Base-by-base conservation (phyloP, 2,329 filamentous ascomycete genomes). In the Bipolaris victoriae region DNA sequence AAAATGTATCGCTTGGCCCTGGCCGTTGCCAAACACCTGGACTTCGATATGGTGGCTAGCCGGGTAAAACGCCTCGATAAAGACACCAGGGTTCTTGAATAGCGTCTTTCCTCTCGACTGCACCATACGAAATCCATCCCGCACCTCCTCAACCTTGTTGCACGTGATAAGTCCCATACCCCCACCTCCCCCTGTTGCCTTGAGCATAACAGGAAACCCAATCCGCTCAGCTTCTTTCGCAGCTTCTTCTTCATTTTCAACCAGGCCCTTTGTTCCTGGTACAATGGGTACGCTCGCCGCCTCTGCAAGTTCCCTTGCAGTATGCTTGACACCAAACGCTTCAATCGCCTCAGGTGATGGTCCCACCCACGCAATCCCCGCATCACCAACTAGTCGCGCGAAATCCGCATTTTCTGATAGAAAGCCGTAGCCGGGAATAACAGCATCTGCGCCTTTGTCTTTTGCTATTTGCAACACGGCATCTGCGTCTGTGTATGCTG, bases 11-110 rank as follows among this genome's bases (percentile, higher is more conserved):
- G 89, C 91, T 71, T 90, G 86, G 1, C 91, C 92, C 65, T 87
- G 83, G 49, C 87, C 87, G 71, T 97, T 92, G 41, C 92, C 92
- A 75, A 97, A 95, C 15, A 97, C 86, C 73, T 97, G 92, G 5
- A 97, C 90, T 76, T 97, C 92, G 55, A 97, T 90, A 71, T 97
- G 92, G 55, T 82, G 53, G 18, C 49, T 57, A 3, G 57, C 57
- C 24, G 57, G 57, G 11, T 57, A 60, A 36, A 60, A 60, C 9
- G 83, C 79, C 1, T 87, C 76, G 1, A 78, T 90, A 76, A 77
- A 89, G 4, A 60, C 57, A 2, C 57, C 57, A 2, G 53, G 45
- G 11, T 60, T 60, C 35, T 60, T 60, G 26, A 60, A 60, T 9
- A 60, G 45, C 9, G 57, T 71, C n/a, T 74, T 64, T 1, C 81